phyloP scores from a whole-genome alignment of 495 filamentous ascomycete genomes.

The Durotheca rogersii region DNA sequence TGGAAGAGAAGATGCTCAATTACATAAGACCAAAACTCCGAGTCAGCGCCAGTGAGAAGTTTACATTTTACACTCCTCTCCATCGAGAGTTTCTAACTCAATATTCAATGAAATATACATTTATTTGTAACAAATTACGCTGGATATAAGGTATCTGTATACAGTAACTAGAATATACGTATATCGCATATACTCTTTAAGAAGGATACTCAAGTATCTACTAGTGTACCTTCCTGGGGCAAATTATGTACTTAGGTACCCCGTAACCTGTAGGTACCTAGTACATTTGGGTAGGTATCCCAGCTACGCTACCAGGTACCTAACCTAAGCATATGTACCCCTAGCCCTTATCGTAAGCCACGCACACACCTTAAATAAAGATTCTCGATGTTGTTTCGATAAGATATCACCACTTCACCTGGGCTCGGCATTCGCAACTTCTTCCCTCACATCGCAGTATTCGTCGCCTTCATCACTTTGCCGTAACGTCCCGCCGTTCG shows the following conservation, averaged over 20 bases:
- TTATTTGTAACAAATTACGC: too few relatives aligned
- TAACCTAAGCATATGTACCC: conserved; percentile 5
- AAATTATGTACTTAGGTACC: background rate
- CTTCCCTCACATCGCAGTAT: conserved; percentile 17
- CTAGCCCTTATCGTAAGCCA: conserved; percentile 28
- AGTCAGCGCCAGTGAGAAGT: too few relatives aligned
- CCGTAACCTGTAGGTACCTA: background rate
- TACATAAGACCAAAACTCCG: too few relatives aligned
- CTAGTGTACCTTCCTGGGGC: background rate
- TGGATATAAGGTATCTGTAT: too few relatives aligned
- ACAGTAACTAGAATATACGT: too few relatives aligned
- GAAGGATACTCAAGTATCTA: background rate
- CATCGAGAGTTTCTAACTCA: too few relatives aligned
- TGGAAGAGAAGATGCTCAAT: too few relatives aligned
- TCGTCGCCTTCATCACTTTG: conserved; percentile 74
- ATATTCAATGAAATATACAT: too few relatives aligned
- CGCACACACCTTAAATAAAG: background rate
- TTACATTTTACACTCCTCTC: too few relatives aligned
- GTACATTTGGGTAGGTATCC: background rate
- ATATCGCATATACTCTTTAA: background rate
- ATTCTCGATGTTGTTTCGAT: too few relatives aligned
- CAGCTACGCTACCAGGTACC: background rate
- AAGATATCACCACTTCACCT: too few relatives aligned
- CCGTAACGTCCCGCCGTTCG: conserved; percentile 64
- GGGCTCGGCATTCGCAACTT: too few relatives aligned